phyloP scores from a whole-genome alignment of 1,139 yeast species.

The Candida tunisiensis region DNA sequence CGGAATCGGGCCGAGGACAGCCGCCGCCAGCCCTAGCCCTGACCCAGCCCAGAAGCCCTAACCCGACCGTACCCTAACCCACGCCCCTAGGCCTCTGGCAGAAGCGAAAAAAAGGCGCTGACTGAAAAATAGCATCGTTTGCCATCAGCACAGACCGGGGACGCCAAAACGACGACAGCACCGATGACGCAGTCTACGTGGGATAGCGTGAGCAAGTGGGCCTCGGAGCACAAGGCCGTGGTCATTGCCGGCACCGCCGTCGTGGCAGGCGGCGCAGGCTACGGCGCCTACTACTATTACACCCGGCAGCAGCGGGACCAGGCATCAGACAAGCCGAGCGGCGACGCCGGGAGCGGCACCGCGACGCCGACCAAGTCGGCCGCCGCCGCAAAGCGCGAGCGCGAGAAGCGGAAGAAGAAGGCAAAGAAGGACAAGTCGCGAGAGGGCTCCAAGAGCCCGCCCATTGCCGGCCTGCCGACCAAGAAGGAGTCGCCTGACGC shows the following conservation, averaged over 20 bases:
- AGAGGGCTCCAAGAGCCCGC: slow-evolving; percentile 1
- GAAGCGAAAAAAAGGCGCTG: too few species aligned
- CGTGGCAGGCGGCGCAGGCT: slow-evolving; percentile 18
- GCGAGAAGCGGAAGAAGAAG: slow-evolving; percentile 8
- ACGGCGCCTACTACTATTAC: slow-evolving; percentile 14
- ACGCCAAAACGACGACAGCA: too few species aligned
- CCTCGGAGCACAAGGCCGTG: slow-evolving; percentile 16
- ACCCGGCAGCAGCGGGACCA: slow-evolving; percentile 1
- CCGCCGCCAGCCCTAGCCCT: too few species aligned
- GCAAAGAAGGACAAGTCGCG: slow-evolving; percentile 7
- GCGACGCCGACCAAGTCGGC: slow-evolving; percentile 3
- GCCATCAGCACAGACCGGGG: too few species aligned
- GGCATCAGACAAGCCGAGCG: slow-evolving; percentile 1
- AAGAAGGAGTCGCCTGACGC: slow-evolving; percentile 10
- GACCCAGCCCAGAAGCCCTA: too few species aligned
- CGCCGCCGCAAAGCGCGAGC: slow-evolving; percentile 1
- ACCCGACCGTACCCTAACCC: too few species aligned
- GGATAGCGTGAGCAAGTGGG: too few species aligned
- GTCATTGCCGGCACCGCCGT: slow-evolving; percentile 16
- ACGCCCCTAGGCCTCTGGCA: too few species aligned
- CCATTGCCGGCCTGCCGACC: slow-evolving; percentile 9
- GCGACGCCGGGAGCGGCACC: slow-evolving; percentile 1
- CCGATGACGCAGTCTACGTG: too few species aligned
- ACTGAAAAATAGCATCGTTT: too few species aligned
- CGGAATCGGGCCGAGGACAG: too few species aligned